Evolutionary conservation across 495 filamentous ascomycete genomes (phyloP).

Genomic region (Penicillium robsamsonii): DNA sequence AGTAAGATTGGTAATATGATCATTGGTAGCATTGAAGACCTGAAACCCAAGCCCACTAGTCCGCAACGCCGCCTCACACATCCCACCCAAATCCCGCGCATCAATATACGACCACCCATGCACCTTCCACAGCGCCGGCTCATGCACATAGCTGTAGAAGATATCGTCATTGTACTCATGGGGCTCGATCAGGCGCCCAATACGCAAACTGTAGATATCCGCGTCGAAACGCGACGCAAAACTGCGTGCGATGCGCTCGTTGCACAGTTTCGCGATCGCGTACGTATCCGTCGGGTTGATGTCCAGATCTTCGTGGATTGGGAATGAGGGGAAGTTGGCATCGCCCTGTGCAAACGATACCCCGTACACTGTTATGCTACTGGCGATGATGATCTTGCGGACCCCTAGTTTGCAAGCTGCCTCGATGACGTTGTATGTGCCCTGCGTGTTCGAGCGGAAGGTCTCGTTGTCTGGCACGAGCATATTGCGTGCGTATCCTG

Average conservation of each 20-base stretch:
- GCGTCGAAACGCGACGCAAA: constrained; percentile 51
- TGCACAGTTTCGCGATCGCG: constrained; percentile 55
- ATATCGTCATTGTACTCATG: constrained; percentile 49
- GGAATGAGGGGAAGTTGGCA: constrained; percentile 48
- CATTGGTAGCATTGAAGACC: constrained; percentile 59
- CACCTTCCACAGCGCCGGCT: constrained; percentile 50
- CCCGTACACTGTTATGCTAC: constrained; percentile 54
- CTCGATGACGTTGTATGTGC: constrained; percentile 59
- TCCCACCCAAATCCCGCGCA: constrained; percentile 54
- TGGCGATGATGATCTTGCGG: constrained; percentile 56
- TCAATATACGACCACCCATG: constrained; percentile 62
- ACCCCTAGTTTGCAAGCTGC: constrained; percentile 58
- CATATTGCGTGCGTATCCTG: constrained; percentile 59
- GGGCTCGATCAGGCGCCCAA: constrained; percentile 57
- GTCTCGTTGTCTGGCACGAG: constrained; percentile 56
- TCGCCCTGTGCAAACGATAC: constrained; percentile 57
- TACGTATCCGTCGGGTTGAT: constrained; percentile 54
- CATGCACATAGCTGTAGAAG: constrained; percentile 50
- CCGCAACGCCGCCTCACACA: constrained; percentile 20
- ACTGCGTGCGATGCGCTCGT: constrained; percentile 51
- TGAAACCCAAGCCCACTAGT: constrained; percentile 53
- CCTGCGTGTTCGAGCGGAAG: constrained; percentile 50
- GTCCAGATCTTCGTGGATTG: constrained; percentile 54
- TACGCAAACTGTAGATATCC: constrained; percentile 58
- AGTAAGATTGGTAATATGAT: constrained; percentile 45